Evolutionary conservation across 139 green algal genomes (phyloP), one percentile per base, ranked within the genome.

Genomic region (Coelastrella sp.): DNA sequence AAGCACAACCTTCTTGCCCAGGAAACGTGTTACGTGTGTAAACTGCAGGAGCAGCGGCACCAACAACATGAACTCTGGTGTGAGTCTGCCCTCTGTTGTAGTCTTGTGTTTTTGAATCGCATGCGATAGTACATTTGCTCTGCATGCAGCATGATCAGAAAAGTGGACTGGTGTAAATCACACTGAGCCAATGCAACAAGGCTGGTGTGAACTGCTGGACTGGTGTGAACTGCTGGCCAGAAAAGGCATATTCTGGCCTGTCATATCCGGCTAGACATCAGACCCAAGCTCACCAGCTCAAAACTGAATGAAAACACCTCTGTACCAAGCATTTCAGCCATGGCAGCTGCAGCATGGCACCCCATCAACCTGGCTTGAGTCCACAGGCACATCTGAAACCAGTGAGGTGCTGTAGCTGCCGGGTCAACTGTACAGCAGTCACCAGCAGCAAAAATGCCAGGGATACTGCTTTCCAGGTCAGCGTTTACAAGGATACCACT

Each of bases 1-100:
- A 68, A 99, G 93, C 23, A 99, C 95, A 4, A 98, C 96, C 92
- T 98, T 98, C 73, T 90, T 79, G n/a, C 96, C 96, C 17, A 97
- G 90, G 88, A 99, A 98, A 14, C 90, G 87, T 0, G 97, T 99
- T 2, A 94, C 94, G 82, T 99, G 97, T 7, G 96, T 97, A 92
- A 99, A 99, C 73, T 93, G 90, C 20, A n/a, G 32, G 6, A n/a
- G 32, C 32, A 47, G 32, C 32, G 1, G 32, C 32, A 47, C 0
- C 32, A 47, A 47, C 32, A 47, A 47, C 32, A 47, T 47, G 32
- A 47, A 47, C 32, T 47, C 32, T 47, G 32, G 32, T 47, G 32
- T 47, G 32, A 47, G 32, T 47, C 32, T 47, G 32, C 32, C 32
- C 32, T 47, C 32, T 47, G 32, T 47, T 47, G 32, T 47, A 47